Percentiles rank a stretch among this genome's conserved stretches.
phyloP scores from a whole-genome alignment of 2,329 filamentous ascomycete species.

The Calonectria henricotiae region DNA sequence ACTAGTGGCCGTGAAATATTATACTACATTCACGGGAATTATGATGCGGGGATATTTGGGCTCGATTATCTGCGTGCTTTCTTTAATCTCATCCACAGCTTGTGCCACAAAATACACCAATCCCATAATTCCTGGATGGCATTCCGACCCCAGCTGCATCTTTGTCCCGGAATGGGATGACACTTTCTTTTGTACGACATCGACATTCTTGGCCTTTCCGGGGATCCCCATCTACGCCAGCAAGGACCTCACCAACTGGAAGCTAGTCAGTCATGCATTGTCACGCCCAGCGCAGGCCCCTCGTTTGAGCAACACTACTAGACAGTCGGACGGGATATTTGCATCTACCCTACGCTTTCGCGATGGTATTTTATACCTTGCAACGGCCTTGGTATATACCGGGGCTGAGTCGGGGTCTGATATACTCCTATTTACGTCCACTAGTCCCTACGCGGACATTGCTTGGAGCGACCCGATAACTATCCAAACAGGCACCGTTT shows the following conservation, averaged over 20 bases:
- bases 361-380: slow-evolving; percentile 3
- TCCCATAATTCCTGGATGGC: slow-evolving; percentile 66
- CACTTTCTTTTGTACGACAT: slow-evolving; percentile 68
- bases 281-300: neutral
- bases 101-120: slow-evolving; percentile 54
- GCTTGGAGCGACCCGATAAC: slow-evolving; percentile 17
- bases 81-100: neutral
- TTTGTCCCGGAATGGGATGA: slow-evolving; percentile 59
- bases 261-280: slow-evolving; percentile 11
- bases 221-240: slow-evolving; percentile 69
- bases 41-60: neutral
- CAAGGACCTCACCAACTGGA: slow-evolving; percentile 26
- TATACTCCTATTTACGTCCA: slow-evolving; percentile 17
- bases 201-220: slow-evolving; percentile 69
- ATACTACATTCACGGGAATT: too few relatives aligned
- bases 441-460: neutral
- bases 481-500: neutral
- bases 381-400: neutral
- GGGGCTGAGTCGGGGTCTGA: neutral
- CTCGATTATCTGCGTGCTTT: neutral
- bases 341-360: slow-evolving; percentile 18
- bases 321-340: slow-evolving; percentile 18
- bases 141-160: slow-evolving; percentile 65
- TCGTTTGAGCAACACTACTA: neutral
- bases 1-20: neutral